Evolutionary conservation across 495 filamentous ascomycete genomes (phyloP).

Genomic region (Sphaerosporella brunnea): DNA sequence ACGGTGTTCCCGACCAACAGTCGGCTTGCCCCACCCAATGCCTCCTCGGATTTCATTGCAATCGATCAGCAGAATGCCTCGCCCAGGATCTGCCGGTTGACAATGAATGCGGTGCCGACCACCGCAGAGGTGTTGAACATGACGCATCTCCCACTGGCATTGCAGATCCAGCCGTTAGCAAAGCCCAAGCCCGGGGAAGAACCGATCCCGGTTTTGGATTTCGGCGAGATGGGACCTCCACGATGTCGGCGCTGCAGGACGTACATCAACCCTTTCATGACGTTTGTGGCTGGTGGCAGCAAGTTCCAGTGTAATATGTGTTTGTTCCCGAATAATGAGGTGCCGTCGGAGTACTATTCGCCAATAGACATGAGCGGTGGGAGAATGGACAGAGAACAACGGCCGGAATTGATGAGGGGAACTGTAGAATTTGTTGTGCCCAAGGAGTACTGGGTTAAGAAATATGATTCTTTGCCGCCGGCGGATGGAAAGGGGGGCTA

Average conservation of each 20-base stretch:
- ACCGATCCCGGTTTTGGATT: constrained; percentile 82
- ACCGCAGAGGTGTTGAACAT: constrained; percentile 59
- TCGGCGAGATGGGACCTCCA: constrained; percentile 79
- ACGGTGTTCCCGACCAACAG: constrained; percentile 91
- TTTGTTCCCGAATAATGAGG: constrained; percentile 94
- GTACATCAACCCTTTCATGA: constrained; percentile 99
- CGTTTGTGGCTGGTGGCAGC: constrained; percentile 80
- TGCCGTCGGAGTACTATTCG: constrained; percentile 77
- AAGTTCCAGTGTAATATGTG: constrained; percentile 99
- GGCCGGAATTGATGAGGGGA: constrained; percentile 75
- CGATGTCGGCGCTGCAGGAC: constrained; percentile 84
- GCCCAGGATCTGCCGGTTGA: constrained; percentile 80
- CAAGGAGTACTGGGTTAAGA: constrained; percentile 94
- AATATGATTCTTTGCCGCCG: constrained; percentile 49
- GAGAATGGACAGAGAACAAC: constrained; percentile 71
- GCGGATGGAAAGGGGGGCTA: constrained; percentile 23
- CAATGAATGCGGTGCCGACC: constrained; percentile 78
- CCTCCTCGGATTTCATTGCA: constrained; percentile 75
- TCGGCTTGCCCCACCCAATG: constrained; percentile 73
- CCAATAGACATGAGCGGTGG: constrained; percentile 74
- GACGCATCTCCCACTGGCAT: constrained; percentile 69
- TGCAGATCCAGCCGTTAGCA: constrained; percentile 79
- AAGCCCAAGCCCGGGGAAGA: constrained; percentile 67
- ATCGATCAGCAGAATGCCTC: constrained; percentile 94
- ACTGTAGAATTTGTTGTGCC: constrained; percentile 93